These are phyloP conservation scores for Metschnikowia vanudenii DNA, from an alignment of 805 yeast genomes.

Conservation along the genomic window DNA sequence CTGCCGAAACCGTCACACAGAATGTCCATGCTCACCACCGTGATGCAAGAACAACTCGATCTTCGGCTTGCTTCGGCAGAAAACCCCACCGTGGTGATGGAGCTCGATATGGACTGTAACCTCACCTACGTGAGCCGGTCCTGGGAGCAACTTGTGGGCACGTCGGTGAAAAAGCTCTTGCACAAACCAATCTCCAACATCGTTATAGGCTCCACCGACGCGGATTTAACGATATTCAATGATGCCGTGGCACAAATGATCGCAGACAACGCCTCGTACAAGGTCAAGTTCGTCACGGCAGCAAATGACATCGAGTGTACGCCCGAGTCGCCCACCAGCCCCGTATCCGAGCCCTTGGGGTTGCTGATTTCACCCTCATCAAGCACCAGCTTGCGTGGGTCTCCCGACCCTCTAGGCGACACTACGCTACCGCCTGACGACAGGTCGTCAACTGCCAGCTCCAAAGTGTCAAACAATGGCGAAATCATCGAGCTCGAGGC, in stretches of 20 bases:
- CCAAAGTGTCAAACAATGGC: constrained; percentile 52
- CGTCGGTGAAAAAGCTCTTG: constrained; percentile 52
- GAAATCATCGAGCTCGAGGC: constrained; percentile 79
- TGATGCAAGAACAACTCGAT: constrained; percentile 49
- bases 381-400: not conserved
- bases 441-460: constrained; percentile 13
- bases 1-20: not conserved
- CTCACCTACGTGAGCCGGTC: constrained; percentile 71
- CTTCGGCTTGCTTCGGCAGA: constrained; percentile 61
- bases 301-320: constrained; percentile 26
- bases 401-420: not conserved
- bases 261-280: constrained; percentile 69
- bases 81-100: constrained; percentile 78
- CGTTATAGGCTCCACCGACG: constrained; percentile 58
- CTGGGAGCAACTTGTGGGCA: constrained; percentile 81
- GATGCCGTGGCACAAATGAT: constrained; percentile 71
- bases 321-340: not conserved
- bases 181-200: constrained; percentile 58
- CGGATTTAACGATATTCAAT: constrained; percentile 65
- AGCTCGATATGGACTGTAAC: constrained; percentile 74
- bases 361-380: not conserved
- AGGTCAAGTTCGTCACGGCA: constrained; percentile 69
- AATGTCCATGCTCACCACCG: constrained; percentile 14
- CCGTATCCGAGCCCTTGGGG: not conserved
- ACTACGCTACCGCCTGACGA: not conserved